Conservation (phyloP, 176 grass and related monocot genomes). For the Avena eriantha region DNA sequence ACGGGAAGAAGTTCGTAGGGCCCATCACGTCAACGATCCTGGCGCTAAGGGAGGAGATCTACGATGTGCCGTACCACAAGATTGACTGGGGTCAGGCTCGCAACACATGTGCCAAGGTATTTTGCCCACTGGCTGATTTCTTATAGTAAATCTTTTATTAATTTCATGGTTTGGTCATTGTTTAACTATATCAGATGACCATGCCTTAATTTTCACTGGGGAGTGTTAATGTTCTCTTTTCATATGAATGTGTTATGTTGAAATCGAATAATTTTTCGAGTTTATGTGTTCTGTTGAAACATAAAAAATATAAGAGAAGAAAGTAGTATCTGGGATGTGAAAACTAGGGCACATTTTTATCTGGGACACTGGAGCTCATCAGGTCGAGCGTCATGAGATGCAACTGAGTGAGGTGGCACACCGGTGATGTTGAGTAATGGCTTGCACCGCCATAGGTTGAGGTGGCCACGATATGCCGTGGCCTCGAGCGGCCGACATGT, state of each 20-base stretch:
- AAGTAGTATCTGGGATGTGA: not conserved
- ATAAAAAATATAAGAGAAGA: not conserved
- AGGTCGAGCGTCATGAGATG: not conserved
- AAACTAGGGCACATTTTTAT: not conserved
- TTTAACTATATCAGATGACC: not conserved
- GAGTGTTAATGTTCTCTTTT: not conserved
- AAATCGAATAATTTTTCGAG: no score
- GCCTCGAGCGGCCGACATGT: not conserved
- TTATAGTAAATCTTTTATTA: no score
- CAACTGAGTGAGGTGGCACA: no score
- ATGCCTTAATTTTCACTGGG: not conserved
- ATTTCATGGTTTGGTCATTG: not conserved
- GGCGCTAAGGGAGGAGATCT: slow-evolving; percentile 60
- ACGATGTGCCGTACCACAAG: not conserved
- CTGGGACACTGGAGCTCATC: not conserved
- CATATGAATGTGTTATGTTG: not conserved
- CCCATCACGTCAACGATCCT: slow-evolving; percentile 52
- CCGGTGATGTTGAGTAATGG: not conserved
- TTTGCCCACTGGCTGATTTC: not conserved
- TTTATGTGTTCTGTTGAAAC: not conserved
- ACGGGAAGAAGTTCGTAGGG: slow-evolving; percentile 64
- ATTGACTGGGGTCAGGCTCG: slow-evolving; percentile 66
- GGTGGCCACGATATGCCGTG: not conserved
- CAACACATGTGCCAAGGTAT: slow-evolving; percentile 65
- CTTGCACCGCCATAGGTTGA: not conserved